A percentile compares a stretch with the other conserved stretches of the same genome.
Evolutionary conservation across 495 filamentous ascomycete genomes (phyloP).

Genomic region (Daldinia vernicosa): DNA sequence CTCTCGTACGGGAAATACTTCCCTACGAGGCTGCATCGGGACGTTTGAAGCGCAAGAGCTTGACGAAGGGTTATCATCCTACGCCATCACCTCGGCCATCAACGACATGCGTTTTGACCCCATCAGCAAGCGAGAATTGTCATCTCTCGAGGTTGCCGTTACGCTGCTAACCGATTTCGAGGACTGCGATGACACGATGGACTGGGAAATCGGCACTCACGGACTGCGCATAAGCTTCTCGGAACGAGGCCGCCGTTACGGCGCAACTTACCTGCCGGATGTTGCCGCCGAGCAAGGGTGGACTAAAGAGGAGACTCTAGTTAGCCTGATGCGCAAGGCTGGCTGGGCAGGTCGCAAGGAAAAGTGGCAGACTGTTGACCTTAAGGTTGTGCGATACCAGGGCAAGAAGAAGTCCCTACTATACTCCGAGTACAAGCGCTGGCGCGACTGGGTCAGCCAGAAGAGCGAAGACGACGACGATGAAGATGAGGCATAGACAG

Average conservation of each 20-base stretch:
- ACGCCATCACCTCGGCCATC: constrained; percentile 89
- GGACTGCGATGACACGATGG: constrained; percentile 73
- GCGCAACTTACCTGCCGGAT: constrained; percentile 91
- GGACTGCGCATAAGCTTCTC: constrained; percentile 82
- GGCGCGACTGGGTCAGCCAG: constrained; percentile 74
- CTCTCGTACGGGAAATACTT: constrained; percentile 62
- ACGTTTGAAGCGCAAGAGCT: constrained; percentile 88
- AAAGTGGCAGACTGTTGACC: constrained; percentile 78
- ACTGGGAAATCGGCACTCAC: constrained; percentile 87
- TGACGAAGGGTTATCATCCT: constrained; percentile 73
- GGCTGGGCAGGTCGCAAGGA: constrained; percentile 77
- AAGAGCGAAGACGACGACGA: background rate
- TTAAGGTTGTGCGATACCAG: constrained; percentile 82
- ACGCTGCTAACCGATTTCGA: constrained; percentile 83
- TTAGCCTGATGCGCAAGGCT: constrained; percentile 92
- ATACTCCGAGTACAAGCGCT: constrained; percentile 78
- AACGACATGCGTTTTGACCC: constrained; percentile 87
- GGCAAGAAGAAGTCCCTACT: constrained; percentile 74
- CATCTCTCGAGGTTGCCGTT: constrained; percentile 72
- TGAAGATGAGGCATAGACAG: constrained; percentile 13
- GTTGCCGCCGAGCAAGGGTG: constrained; percentile 93
- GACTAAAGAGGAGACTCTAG: constrained; percentile 91
- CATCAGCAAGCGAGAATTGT: constrained; percentile 72
- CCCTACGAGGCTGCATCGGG: constrained; percentile 93
- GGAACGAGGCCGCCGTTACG: constrained; percentile 71